Evolutionary conservation across 495 filamentous ascomycete genomes (phyloP).

Genomic region (Tuber aestivum): DNA sequence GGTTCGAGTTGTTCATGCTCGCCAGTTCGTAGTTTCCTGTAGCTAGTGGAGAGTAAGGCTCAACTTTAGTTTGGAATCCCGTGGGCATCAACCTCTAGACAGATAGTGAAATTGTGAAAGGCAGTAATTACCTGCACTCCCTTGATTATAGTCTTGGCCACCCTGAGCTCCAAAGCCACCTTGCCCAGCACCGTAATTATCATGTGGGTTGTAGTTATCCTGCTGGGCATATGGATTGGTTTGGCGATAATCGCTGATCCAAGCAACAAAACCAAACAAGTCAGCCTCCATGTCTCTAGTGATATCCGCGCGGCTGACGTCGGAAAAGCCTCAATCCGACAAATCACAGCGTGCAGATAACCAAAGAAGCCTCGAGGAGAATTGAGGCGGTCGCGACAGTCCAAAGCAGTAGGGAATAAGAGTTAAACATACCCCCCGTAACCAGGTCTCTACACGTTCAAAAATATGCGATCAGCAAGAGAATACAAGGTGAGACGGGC

Average conservation of each 20-base stretch:
- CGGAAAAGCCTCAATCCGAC: neutral
- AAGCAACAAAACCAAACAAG: conserved; percentile 3
- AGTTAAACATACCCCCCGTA: neutral
- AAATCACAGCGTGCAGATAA: neutral
- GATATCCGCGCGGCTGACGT: neutral
- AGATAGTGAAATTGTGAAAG: conserved; percentile 7
- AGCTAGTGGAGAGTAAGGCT: conserved; percentile 43
- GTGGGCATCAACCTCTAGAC: conserved; percentile 35
- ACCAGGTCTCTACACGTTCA: neutral
- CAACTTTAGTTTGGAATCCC: conserved; percentile 40
- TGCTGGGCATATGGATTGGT: conserved; percentile 58
- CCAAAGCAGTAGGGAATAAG: neutral
- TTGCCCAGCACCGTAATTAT: conserved; percentile 37
- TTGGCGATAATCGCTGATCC: conserved; percentile 52
- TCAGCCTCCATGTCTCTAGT: neutral
- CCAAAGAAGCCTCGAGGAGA: neutral
- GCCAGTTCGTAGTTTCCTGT: conserved; percentile 47
- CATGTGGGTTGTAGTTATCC: conserved; percentile 46
- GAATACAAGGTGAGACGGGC: neutral
- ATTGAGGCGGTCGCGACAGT: neutral
- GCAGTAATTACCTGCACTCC: neutral
- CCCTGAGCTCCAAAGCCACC: conserved; percentile 9
- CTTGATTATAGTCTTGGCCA: neutral
- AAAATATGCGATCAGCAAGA: neutral
- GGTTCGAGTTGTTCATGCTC: conserved; percentile 48